A percentile compares a stretch with the other conserved stretches of the same genome.
These are phyloP conservation scores for Candida saitoana DNA, from an alignment of 805 yeast species.

Conservation along the genomic window DNA sequence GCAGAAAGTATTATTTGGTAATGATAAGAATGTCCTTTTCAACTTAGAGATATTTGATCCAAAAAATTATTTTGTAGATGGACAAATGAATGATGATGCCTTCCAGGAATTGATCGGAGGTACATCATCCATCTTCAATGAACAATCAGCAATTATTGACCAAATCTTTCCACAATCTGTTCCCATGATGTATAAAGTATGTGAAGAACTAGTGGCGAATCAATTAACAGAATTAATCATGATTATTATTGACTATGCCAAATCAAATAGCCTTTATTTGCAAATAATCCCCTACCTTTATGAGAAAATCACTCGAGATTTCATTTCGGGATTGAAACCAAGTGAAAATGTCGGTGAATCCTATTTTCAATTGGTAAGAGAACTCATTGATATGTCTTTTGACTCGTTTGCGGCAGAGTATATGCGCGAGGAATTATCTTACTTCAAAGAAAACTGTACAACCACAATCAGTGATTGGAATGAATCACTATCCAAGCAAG, in stretches of 20 bases:
- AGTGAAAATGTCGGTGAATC: constrained; percentile 36
- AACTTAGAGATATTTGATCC: constrained; percentile 25
- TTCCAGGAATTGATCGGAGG: constrained; percentile 23
- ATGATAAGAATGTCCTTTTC: constrained; percentile 26
- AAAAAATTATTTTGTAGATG: constrained; percentile 18
- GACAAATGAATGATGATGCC: constrained; percentile 11
- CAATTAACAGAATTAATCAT: constrained; percentile 32
- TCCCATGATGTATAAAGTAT: constrained; percentile 46
- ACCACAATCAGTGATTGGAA: constrained; percentile 32
- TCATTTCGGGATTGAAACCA: constrained; percentile 23
- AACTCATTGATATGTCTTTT: constrained; percentile 39
- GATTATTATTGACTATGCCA: constrained; percentile 25
- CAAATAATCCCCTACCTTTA: constrained; percentile 38
- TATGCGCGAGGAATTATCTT: constrained; percentile 31
- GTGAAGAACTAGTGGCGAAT: constrained; percentile 43
- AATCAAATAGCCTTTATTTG: constrained; percentile 27
- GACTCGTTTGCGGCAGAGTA: constrained; percentile 40
- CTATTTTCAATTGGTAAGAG: constrained; percentile 27
- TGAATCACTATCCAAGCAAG: constrained; percentile 35
- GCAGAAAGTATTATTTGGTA: constrained; percentile 39
- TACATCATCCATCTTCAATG: constrained; percentile 33
- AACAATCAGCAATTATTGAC: constrained; percentile 37
- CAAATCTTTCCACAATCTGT: constrained; percentile 39
- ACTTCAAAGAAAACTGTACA: constrained; percentile 23
- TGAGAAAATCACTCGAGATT: constrained; percentile 20